Evolutionary conservation across 2,329 filamentous ascomycete species (phyloP).

Genomic region (Verticillium nonalfalfae): DNA sequence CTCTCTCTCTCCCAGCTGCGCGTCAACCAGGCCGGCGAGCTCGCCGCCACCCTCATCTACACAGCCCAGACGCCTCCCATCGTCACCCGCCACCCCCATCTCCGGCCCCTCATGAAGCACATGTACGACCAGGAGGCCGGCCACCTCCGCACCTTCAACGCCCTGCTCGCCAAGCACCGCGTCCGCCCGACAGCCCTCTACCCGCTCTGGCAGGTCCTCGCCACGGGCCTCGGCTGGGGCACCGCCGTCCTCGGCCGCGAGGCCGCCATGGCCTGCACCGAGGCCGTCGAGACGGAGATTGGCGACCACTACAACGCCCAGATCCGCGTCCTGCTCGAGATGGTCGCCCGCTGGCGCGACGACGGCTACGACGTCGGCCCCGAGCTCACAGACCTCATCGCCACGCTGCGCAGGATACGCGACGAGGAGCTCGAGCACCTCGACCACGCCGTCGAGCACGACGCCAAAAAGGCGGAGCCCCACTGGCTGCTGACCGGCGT

Average conservation of each 20-base stretch:
- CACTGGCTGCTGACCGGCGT: constrained; percentile 84
- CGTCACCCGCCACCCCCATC: constrained; percentile 72
- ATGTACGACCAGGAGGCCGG: constrained; percentile 97
- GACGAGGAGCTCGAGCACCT: constrained; percentile 97
- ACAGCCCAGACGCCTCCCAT: constrained; percentile 80
- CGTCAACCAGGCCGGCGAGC: constrained; percentile 94
- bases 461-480: constrained; percentile 82
- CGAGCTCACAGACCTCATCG: constrained; percentile 68
- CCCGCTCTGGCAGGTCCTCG: constrained; percentile 78
- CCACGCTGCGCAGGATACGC: constrained; percentile 72
- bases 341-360: constrained; percentile 69
- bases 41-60: constrained; percentile 96
- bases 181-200: constrained; percentile 91
- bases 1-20: constrained; percentile 58
- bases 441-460: constrained; percentile 89
- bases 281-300: constrained; percentile 97
- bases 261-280: constrained; percentile 97
- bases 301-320: constrained; percentile 94
- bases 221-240: constrained; percentile 78
- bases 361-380: constrained; percentile 74
- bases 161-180: constrained; percentile 75
- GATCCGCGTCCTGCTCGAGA: constrained; percentile 73
- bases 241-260: constrained; percentile 86
- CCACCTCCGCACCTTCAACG: constrained; percentile 82
- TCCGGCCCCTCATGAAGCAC: constrained; percentile 87